Percentiles rank a stretch among this genome's conserved stretches.
phyloP scores from a whole-genome alignment of 169 alveolate genomes.

The Plasmodium billcollinsi region DNA sequence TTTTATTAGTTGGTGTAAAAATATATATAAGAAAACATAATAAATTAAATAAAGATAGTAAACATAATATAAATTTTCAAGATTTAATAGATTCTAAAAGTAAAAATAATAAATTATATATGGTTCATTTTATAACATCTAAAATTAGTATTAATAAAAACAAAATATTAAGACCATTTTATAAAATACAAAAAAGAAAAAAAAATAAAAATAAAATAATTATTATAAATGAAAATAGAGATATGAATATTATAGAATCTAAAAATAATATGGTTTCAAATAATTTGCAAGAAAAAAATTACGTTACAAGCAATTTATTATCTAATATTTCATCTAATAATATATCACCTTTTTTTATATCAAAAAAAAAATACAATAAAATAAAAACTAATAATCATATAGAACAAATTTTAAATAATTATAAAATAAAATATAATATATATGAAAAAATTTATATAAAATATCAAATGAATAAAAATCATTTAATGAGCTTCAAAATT shows the following conservation, averaged over 20 bases:
- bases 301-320: neutral
- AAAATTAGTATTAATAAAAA: neutral
- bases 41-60: neutral
- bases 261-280: neutral
- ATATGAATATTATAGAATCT: neutral
- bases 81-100: too few species aligned
- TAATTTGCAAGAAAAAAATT: neutral
- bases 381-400: too few species aligned
- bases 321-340: neutral
- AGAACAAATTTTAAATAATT: too few species aligned
- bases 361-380: too few species aligned
- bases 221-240: too few species aligned
- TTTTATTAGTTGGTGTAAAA: slow-evolving; percentile 14
- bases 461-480: neutral
- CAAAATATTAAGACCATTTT: neutral
- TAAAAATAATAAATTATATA: neutral
- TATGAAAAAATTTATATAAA: slow-evolving; percentile 25
- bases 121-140: neutral
- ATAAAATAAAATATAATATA: slow-evolving; percentile 10
- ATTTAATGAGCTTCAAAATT: neutral
- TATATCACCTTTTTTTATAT: too few species aligned
- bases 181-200: neutral
- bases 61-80: too few species aligned
- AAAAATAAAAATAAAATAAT: too few species aligned
- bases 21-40: slow-evolving; percentile 7